A percentile compares a stretch with the other conserved stretches of the same genome.
phyloP scores from a whole-genome alignment of 2,329 filamentous ascomycete species.

The Aspergillus transmontanensis region DNA sequence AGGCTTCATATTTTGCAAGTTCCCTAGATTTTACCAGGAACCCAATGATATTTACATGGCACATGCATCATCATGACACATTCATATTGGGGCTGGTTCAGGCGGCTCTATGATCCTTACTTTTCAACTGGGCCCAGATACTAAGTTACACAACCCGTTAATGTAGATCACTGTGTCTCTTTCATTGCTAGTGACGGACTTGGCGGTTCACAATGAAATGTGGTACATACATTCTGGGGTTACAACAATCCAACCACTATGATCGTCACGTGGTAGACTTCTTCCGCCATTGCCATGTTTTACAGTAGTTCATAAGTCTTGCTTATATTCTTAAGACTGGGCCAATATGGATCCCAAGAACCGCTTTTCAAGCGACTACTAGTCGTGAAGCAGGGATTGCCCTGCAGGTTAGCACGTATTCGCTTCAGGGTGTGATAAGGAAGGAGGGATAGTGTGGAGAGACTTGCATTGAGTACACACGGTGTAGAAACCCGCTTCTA shows the following conservation, averaged over 20 bases:
- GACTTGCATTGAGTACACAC: background rate
- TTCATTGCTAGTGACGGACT: background rate
- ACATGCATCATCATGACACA: background rate
- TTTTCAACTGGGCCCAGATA: background rate
- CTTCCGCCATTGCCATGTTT: background rate
- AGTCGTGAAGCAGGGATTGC: background rate
- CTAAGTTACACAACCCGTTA: background rate
- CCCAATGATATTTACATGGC: background rate
- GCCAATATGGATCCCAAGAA: no score
- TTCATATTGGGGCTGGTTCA: background rate
- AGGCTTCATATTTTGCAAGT: background rate
- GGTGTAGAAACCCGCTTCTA: background rate
- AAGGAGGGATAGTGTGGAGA: background rate
- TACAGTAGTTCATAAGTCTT: background rate
- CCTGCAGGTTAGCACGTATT: background rate
- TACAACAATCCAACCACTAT: background rate
- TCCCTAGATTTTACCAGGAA: background rate
- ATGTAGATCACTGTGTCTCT: background rate
- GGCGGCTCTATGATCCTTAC: constrained; percentile 1
- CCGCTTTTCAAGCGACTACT: background rate
- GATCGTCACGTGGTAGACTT: background rate
- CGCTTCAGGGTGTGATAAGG: background rate
- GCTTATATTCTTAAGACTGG: background rate
- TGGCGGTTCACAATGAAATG: background rate
- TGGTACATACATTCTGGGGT: background rate